Percentiles rank a stretch among this genome's conserved stretches.
Evolutionary conservation across 2,329 filamentous ascomycete genomes (phyloP).

Genomic region (Trichoderma hamatum): DNA sequence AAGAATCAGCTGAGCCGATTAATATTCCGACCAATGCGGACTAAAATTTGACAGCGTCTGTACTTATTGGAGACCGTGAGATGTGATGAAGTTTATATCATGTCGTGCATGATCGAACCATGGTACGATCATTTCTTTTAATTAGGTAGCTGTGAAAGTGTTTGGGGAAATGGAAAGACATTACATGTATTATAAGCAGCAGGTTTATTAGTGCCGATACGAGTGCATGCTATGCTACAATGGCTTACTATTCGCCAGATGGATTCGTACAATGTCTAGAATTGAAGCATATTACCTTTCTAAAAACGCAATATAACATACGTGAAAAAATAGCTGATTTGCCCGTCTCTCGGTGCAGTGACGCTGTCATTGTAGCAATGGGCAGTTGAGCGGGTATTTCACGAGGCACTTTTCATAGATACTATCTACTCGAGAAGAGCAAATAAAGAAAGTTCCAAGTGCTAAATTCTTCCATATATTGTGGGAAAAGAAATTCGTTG

Average conservation of each 20-base stretch:
- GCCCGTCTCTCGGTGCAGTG: background rate
- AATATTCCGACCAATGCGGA: background rate
- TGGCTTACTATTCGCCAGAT: background rate
- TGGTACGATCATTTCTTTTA: background rate
- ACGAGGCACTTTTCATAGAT: background rate
- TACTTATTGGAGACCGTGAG: background rate
- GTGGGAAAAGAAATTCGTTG: too few relatives aligned
- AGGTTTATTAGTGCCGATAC: background rate
- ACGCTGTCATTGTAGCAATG: background rate
- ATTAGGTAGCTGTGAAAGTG: background rate
- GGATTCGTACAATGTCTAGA: background rate
- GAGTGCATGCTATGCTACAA: background rate
- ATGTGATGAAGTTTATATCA: background rate
- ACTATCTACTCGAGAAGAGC: background rate
- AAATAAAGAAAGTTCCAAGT: background rate
- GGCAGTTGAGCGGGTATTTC: background rate
- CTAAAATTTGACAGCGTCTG: background rate
- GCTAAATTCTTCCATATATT: rapidly evolving
- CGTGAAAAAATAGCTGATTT: background rate
- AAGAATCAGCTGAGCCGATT: constrained; percentile 3
- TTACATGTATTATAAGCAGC: background rate
- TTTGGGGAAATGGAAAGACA: background rate
- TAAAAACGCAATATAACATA: background rate
- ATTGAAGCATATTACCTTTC: background rate
- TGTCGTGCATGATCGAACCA: background rate